Conservation (phyloP, 1,139 yeast genomes). For the Kodamaea fungicola region DNA sequence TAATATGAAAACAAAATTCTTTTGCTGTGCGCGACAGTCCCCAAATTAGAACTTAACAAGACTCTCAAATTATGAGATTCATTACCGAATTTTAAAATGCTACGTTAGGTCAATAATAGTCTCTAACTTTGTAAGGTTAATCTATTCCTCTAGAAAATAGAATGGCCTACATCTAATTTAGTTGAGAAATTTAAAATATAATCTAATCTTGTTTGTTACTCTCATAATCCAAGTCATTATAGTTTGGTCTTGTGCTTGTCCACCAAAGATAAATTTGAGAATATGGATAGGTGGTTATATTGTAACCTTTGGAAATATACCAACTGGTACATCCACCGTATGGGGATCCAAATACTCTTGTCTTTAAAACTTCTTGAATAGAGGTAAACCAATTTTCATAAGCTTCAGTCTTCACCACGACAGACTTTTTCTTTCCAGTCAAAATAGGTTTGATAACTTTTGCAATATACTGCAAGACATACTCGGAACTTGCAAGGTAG, state of each 20-base stretch:
- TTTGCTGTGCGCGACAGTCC: too few relatives aligned
- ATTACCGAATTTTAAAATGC: too few relatives aligned
- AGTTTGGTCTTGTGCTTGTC: constrained; percentile 25
- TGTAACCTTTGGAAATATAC: constrained; percentile 31
- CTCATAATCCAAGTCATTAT: constrained; percentile 23
- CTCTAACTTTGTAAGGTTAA: not conserved
- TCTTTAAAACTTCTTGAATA: constrained; percentile 25
- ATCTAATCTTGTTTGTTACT: not conserved
- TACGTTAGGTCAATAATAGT: too few relatives aligned
- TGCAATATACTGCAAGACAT: constrained; percentile 25
- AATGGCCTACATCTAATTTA: too few relatives aligned
- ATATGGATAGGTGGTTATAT: constrained; percentile 38
- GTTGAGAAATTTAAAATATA: too few relatives aligned
- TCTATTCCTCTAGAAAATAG: too few relatives aligned
- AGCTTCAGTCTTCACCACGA: constrained; percentile 30
- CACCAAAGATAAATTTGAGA: constrained; percentile 36
- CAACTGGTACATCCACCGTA: constrained; percentile 46
- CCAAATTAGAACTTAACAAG: too few relatives aligned
- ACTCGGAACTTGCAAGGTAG: constrained; percentile 41
- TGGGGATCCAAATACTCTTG: constrained; percentile 35
- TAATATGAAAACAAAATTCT: too few relatives aligned
- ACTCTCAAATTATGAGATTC: too few relatives aligned
- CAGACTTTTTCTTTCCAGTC: constrained; percentile 26
- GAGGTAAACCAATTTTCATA: constrained; percentile 36
- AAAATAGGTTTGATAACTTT: constrained; percentile 27